Conservation (phyloP, 768 basidiomycete genomes). For the Ephemerocybe angulata region DNA sequence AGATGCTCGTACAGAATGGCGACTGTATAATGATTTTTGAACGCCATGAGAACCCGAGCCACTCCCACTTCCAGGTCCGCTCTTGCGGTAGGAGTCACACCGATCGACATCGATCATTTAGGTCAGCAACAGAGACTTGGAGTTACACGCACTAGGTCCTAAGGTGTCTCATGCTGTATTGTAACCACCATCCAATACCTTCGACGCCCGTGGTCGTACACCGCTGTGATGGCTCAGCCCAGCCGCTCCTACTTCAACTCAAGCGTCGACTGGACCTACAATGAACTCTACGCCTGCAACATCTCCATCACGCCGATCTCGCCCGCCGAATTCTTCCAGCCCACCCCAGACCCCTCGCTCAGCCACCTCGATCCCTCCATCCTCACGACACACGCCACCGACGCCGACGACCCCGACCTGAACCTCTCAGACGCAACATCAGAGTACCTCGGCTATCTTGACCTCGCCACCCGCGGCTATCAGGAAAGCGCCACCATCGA, state of each 20-base stretch:
- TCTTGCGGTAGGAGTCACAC: too few relatives aligned
- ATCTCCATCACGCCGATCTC: conserved; percentile 18
- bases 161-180: too few relatives aligned
- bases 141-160: too few relatives aligned
- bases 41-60: too few relatives aligned
- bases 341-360: conserved; percentile 21
- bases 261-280: conserved; percentile 24
- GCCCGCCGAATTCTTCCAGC: conserved; percentile 19
- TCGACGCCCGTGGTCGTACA: conserved; percentile 3
- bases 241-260: conserved; percentile 27
- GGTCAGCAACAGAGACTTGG: too few relatives aligned
- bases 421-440: conserved; percentile 16
- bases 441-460: conserved; percentile 20
- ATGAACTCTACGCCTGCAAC: conserved; percentile 25
- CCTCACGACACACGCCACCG: conserved; percentile 14
- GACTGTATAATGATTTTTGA: too few relatives aligned
- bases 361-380: conserved; percentile 23
- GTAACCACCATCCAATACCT: neutral
- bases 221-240: conserved; percentile 21
- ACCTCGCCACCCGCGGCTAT: conserved; percentile 16
- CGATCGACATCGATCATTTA: too few relatives aligned
- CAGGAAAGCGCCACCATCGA: conserved; percentile 16
- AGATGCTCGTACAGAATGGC: too few relatives aligned
- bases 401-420: conserved; percentile 14
- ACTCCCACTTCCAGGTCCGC: too few relatives aligned